Evolutionary conservation across 1,284 basidiomycete genomes (phyloP).

Genomic region (Sphagnurus paluster): DNA sequence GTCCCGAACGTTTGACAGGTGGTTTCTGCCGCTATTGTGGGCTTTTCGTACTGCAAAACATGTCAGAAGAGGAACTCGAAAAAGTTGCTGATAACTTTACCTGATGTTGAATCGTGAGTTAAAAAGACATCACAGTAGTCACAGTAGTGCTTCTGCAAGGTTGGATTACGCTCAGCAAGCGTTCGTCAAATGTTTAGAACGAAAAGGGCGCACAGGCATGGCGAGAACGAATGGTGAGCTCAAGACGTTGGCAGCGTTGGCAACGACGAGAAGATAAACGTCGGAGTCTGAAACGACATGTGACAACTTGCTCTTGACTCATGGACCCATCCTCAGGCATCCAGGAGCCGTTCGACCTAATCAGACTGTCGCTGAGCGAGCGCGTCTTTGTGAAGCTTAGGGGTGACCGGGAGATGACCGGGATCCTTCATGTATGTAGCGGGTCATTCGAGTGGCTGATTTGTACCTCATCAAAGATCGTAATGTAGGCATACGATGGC

Average conservation of each 20-base stretch:
- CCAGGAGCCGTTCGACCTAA: conserved; percentile 97
- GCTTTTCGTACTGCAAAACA: conserved; percentile 83
- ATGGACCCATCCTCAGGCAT: conserved; percentile 82
- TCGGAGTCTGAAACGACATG: conserved; percentile 28
- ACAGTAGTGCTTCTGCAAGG: conserved; percentile 79
- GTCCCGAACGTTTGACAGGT: conserved; percentile 93
- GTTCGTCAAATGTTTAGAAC: conserved; percentile 2
- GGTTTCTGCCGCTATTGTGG: conserved; percentile 96
- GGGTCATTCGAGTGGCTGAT: conserved; percentile 3
- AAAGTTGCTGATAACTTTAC: conserved; percentile 41
- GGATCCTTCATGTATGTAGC: conserved; percentile 84
- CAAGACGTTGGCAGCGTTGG: conserved; percentile 13
- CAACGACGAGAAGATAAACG: conserved; percentile 14
- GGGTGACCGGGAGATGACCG: conserved; percentile 91
- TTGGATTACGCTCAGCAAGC: conserved; percentile 11
- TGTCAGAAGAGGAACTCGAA: neutral
- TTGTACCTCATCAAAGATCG: conserved; percentile 14
- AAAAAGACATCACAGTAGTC: conserved; percentile 93
- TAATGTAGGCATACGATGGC: conserved; percentile 92
- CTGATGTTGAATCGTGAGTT: conserved; percentile 88
- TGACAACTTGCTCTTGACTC: conserved; percentile 22
- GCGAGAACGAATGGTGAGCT: conserved; percentile 17
- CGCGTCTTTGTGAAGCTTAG: conserved; percentile 95
- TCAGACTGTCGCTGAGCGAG: conserved; percentile 94
- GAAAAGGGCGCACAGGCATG: conserved; percentile 51